phyloP scores from a whole-genome alignment of 495 filamentous ascomycete genomes.

The Mycothermus thermophilus region DNA sequence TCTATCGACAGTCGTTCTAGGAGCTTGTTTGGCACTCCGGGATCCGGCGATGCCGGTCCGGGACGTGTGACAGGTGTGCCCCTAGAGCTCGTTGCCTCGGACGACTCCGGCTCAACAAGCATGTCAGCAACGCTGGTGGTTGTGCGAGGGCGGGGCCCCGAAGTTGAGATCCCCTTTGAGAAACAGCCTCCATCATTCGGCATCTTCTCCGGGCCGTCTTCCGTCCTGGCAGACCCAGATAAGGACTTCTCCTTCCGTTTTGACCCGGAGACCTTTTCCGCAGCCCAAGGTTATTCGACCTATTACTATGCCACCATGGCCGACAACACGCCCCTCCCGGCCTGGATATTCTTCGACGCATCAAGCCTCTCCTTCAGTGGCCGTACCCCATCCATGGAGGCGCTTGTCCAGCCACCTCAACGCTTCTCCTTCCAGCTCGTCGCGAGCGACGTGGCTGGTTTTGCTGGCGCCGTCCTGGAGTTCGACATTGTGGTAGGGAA shows the following conservation, averaged over 20 bases:
- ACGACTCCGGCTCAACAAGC: conserved; percentile 40
- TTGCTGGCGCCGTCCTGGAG: conserved; percentile 46
- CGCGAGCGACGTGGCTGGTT: conserved; percentile 68
- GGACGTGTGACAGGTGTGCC: conserved; percentile 28
- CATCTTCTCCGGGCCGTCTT: conserved; percentile 25
- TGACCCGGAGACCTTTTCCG: conserved; percentile 25
- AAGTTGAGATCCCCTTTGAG: conserved; percentile 21
- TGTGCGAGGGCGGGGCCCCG: conserved; percentile 32
- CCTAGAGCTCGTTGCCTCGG: conserved; percentile 49
- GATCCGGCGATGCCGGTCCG: conserved; percentile 39
- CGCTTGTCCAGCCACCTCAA: conserved; percentile 53
- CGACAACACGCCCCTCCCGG: conserved; percentile 71
- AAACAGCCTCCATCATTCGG: conserved; percentile 29
- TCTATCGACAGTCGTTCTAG: conserved; percentile 47
- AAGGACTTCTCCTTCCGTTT: conserved; percentile 26
- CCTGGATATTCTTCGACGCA: conserved; percentile 70
- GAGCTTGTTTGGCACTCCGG: conserved; percentile 52
- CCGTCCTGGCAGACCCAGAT: conserved; percentile 25
- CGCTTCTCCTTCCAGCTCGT: conserved; percentile 59
- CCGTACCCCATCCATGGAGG: conserved; percentile 48
- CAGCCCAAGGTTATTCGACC: conserved; percentile 14
- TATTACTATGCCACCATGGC: conserved; percentile 63
- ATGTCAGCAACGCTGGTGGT: conserved; percentile 51
- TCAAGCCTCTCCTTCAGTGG: conserved; percentile 55
- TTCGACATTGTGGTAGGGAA: conserved; percentile 60